phyloP scores from a whole-genome alignment of 176 grass and related monocot genomes.

The Elymus sibiricus region DNA sequence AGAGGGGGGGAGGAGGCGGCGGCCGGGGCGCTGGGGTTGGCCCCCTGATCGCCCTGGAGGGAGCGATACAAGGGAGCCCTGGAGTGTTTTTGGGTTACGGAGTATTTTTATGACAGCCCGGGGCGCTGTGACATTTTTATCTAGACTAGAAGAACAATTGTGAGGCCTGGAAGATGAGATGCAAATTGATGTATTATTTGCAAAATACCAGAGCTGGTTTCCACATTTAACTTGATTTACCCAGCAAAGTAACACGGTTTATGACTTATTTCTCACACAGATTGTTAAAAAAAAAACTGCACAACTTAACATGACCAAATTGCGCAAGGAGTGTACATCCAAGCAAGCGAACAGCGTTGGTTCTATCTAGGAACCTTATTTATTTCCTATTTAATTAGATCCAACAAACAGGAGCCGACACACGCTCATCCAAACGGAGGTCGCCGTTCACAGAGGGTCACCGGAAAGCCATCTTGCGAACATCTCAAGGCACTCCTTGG shows the following conservation, averaged over 20 bases:
- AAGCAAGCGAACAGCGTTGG: neutral
- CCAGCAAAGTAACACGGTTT: neutral
- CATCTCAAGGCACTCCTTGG: constrained; percentile 39
- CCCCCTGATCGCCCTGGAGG: no score
- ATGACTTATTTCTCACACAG: neutral
- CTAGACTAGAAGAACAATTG: no score
- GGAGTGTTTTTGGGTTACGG: no score
- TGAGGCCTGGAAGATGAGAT: no score
- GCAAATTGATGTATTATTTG: no score
- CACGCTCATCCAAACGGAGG: neutral
- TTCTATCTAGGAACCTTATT: neutral
- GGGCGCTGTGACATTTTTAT: no score
- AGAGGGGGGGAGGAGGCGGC: no score
- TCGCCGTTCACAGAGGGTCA: neutral
- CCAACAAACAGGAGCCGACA: neutral
- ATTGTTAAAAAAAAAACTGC: neutral
- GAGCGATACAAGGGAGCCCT: no score
- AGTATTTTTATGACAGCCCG: no score
- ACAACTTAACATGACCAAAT: neutral
- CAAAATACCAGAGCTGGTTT: no score
- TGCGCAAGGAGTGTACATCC: neutral
- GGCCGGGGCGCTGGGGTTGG: no score
- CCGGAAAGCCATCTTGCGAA: constrained; percentile 36
- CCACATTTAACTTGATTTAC: neutral
- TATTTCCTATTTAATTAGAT: neutral